Base-by-base conservation (phyloP, 352 stramenopile genomes). In the Phytophthora meadii region DNA sequence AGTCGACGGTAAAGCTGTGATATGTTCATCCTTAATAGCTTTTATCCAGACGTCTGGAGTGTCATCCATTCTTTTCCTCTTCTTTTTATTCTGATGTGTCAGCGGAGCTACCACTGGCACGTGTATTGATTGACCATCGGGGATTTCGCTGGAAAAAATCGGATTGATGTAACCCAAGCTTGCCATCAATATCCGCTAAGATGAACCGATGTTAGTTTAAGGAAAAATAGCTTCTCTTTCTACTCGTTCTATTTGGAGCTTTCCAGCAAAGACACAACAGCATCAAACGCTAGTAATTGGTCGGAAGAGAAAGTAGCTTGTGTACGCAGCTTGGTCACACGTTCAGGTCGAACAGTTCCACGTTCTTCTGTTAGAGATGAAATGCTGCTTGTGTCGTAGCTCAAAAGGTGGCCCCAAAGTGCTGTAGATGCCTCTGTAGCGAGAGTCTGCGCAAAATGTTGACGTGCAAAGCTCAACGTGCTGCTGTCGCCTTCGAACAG, bases 321-420 rank as follows among this genome's bases (percentile, higher is more conserved):
- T 4, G 34, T 61, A 36, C 67, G 59, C 40, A 78, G 37, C 27
- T 60, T 68, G 24, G 17, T 5, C 28, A 81, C 44, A 25, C 64
- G 68, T 14, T 66, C 45, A 30, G 48, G 24, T n/a, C 54, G 37
- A 6, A 72, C 17, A 34, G 10, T 2, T 37, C 27, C 51, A 39
- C 19, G 19, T 15, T 65, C 48, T 42, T 56, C 30, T 19, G 14
- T 65, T 3, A 61, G 25, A 7, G 66, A 37, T 1, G 37, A 19
- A 19, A 19, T 19, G 19, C 52, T 71, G n/a, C 39, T 70, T 7
- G 17, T 40, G n/a, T 88, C 70, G 55, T 87, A 87, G 41, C 68
- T 76, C 15, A 92, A 48, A n/a, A 92, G 10, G 48, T 88, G 74
- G 0, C 60, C 53, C 84, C 81, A 92, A 52, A 90, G 55, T 11